These are phyloP conservation scores for Pythium pyrilobum DNA, from an alignment of 352 stramenopile species.

Conservation along the genomic window DNA sequence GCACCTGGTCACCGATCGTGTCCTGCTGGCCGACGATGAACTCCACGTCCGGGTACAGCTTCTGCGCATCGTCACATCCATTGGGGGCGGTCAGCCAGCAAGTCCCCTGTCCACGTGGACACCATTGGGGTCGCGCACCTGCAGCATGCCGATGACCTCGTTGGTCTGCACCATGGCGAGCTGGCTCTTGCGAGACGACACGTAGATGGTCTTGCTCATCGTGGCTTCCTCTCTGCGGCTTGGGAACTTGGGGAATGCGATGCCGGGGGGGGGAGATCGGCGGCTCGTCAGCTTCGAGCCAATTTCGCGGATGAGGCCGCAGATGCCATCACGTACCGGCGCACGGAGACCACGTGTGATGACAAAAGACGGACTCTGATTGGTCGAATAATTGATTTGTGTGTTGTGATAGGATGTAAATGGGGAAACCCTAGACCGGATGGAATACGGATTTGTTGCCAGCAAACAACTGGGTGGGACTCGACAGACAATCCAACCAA, in stretches of 20 bases:
- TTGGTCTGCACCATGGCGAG: constrained; percentile 86
- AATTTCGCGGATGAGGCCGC: no score
- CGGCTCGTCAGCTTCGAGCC: no score
- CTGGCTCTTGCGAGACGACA: constrained; percentile 85
- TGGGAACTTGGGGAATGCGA: not conserved
- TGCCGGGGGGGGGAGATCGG: not conserved
- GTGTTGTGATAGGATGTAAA: no score
- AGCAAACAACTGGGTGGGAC: no score
- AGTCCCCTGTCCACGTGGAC: no score
- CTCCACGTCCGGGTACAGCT: constrained; percentile 48
- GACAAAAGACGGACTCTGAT: not conserved
- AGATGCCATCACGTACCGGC: no score
- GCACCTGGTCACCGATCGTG: constrained; percentile 76
- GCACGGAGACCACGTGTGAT: not conserved
- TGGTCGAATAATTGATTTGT: not conserved
- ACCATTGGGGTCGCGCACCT: constrained; percentile 20
- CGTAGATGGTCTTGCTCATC: constrained; percentile 59
- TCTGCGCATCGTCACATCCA: no score
- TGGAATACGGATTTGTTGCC: no score
- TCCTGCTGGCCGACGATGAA: constrained; percentile 81
- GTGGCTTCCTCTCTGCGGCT: not conserved
- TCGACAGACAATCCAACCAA: no score
- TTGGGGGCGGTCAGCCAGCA: not conserved
- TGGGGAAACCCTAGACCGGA: no score
- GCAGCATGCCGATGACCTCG: constrained; percentile 76